Percentiles rank a stretch among this genome's conserved stretches.
These are phyloP conservation scores for Chimonanthus praecox DNA, from an alignment of 164 flowering plant genomes.

Conservation along the genomic window DNA sequence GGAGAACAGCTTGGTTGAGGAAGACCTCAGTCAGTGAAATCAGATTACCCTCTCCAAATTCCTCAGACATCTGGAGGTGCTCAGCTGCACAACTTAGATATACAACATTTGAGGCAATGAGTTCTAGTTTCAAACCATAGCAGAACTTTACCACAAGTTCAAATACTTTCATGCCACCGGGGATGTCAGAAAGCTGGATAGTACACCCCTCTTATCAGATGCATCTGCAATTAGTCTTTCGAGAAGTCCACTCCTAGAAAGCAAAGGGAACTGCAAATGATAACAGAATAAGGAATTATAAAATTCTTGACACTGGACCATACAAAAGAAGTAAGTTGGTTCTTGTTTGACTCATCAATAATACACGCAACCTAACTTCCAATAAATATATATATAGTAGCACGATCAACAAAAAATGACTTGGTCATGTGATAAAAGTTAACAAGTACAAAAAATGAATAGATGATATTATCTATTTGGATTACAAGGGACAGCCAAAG, in stretches of 20 bases:
- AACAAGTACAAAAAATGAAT: too few species aligned
- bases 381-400: too few species aligned
- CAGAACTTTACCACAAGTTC: constrained; percentile 92
- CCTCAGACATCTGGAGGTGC: constrained; percentile 87
- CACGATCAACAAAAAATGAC: too few species aligned
- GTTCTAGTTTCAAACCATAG: constrained; percentile 88
- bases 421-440: too few species aligned
- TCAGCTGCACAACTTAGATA: constrained; percentile 81
- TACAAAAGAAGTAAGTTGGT: too few species aligned
- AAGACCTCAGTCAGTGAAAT: constrained; percentile 68
- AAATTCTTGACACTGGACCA: not conserved
- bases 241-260: constrained; percentile 81
- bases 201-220: constrained; percentile 47
- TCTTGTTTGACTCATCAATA: too few species aligned
- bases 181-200: constrained; percentile 54
- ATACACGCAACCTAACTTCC: too few species aligned
- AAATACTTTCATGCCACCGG: constrained; percentile 83
- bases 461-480: too few species aligned
- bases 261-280: constrained; percentile 76
- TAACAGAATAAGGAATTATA: not conserved
- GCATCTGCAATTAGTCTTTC: constrained; percentile 71
- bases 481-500: too few species aligned
- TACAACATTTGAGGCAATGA: constrained; percentile 82
- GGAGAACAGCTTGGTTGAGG: constrained; percentile 70
- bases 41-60: constrained; percentile 79